These are phyloP conservation scores for Filobasidium floriforme DNA, from an alignment of 768 basidiomycete genomes.

Conservation along the genomic window DNA sequence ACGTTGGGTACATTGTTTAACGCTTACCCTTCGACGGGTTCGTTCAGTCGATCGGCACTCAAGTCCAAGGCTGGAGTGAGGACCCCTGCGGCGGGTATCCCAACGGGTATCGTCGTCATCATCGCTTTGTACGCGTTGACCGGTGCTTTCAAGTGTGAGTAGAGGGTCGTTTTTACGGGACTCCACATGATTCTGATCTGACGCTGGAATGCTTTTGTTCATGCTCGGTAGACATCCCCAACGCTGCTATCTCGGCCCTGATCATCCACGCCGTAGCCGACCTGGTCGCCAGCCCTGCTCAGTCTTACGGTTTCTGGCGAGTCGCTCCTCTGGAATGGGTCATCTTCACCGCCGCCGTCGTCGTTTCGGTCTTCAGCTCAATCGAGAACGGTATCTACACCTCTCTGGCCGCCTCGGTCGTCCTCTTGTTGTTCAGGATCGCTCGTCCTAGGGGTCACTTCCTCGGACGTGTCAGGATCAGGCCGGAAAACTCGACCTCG, in stretches of 20 bases:
- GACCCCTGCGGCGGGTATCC: slow-evolving; percentile 79
- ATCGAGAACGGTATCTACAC: slow-evolving; percentile 70
- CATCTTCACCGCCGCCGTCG: slow-evolving; percentile 77
- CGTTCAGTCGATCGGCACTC: slow-evolving; percentile 95
- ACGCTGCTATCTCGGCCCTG: slow-evolving; percentile 67
- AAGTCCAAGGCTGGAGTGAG: slow-evolving; percentile 96
- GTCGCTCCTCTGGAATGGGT: slow-evolving; percentile 86
- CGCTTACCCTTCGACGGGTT: slow-evolving; percentile 94
- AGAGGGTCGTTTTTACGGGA: slow-evolving; percentile 36
- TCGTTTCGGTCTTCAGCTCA: slow-evolving; percentile 83
- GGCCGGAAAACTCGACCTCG: slow-evolving; percentile 42
- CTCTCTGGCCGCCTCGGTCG: slow-evolving; percentile 70
- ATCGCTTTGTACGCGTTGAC: slow-evolving; percentile 92
- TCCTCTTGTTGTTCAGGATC: slow-evolving; percentile 72
- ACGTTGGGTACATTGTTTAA: slow-evolving; percentile 79
- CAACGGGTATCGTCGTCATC: slow-evolving; percentile 78
- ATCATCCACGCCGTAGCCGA: slow-evolving; percentile 81
- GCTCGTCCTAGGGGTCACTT: slow-evolving; percentile 83
- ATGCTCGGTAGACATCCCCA: slow-evolving; percentile 40
- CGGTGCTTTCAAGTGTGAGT: slow-evolving; percentile 69
- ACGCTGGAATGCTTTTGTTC: too few relatives aligned
- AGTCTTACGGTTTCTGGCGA: slow-evolving; percentile 86
- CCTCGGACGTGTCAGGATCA: slow-evolving; percentile 68
- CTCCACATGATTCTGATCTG: too few relatives aligned
- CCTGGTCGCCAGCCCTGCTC: slow-evolving; percentile 70